Conservation (phyloP, 1,139 yeast species). For the Yamadazyma atmosphaerica region DNA sequence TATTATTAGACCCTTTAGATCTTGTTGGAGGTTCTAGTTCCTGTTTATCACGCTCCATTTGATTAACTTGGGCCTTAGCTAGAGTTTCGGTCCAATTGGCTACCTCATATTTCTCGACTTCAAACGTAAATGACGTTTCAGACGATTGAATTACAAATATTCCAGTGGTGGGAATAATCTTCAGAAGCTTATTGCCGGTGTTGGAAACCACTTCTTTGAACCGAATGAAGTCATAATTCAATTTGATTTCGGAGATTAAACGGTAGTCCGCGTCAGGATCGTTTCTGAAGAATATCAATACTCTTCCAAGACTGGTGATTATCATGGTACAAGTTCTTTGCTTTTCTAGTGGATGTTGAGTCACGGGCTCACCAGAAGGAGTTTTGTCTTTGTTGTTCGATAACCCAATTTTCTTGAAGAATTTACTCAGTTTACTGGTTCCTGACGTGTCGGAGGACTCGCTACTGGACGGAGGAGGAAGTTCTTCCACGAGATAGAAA, state of each 20-base stretch:
- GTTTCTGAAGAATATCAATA: slow-evolving; percentile 45
- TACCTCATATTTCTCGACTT: slow-evolving; percentile 56
- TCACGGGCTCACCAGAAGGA: slow-evolving; percentile 13
- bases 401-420: slow-evolving; percentile 34
- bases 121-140: slow-evolving; percentile 51
- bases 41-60: slow-evolving; percentile 41
- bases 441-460: slow-evolving; percentile 6
- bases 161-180: slow-evolving; percentile 42
- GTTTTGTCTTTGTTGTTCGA: slow-evolving; percentile 14
- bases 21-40: slow-evolving; percentile 14
- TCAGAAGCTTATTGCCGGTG: slow-evolving; percentile 30
- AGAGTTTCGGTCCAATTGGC: slow-evolving; percentile 57
- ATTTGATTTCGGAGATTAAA: slow-evolving; percentile 49
- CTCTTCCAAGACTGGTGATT: slow-evolving; percentile 58
- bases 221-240: slow-evolving; percentile 48
- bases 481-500: slow-evolving; percentile 25
- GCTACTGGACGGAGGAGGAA: slow-evolving; percentile 12
- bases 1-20: too few relatives aligned
- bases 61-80: slow-evolving; percentile 48
- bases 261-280: slow-evolving; percentile 33
- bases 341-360: slow-evolving; percentile 35
- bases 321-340: slow-evolving; percentile 47
- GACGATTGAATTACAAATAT: slow-evolving; percentile 55
- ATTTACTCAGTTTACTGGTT: slow-evolving; percentile 16
- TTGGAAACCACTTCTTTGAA: slow-evolving; percentile 54